These are phyloP conservation scores for Pyrrhoderma lamaoense DNA, from an alignment of 1,284 basidiomycete genomes.

Conservation along the genomic window DNA sequence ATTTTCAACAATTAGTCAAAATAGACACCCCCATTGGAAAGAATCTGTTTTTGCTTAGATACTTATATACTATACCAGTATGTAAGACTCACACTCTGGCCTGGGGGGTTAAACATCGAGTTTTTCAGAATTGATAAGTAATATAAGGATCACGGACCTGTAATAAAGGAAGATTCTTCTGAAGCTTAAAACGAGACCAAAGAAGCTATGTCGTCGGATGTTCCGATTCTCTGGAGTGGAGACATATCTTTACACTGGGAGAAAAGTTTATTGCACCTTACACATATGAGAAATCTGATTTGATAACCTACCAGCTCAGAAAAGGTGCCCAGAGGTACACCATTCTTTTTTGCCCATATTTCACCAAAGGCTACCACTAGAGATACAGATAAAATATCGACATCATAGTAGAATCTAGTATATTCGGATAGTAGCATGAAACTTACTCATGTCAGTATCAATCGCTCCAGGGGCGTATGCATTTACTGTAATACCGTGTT, in stretches of 20 bases:
- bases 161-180: constrained; percentile 18
- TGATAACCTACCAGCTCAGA: background rate
- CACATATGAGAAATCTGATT: background rate
- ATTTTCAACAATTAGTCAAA: no score
- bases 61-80: no score
- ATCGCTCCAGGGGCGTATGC: constrained; percentile 23
- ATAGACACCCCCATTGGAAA: no score
- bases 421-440: background rate
- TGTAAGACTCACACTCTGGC: no score
- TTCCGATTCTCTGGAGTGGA: constrained; percentile 4
- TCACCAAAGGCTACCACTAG: background rate
- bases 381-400: background rate
- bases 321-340: background rate
- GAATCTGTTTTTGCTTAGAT: no score
- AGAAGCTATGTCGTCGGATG: constrained; percentile 17
- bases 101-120: no score
- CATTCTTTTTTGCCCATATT: background rate
- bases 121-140: no score
- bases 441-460: constrained; percentile 8
- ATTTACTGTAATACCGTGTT: constrained; percentile 25
- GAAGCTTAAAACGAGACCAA: constrained; percentile 20
- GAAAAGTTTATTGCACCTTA: background rate
- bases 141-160: constrained; percentile 11
- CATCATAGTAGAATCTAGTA: no score
- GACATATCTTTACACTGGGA: background rate